Evolutionary conservation across 257 asterid species (phyloP), one percentile per base, ranked within the genome.

Genomic region (Echites panduratus): DNA sequence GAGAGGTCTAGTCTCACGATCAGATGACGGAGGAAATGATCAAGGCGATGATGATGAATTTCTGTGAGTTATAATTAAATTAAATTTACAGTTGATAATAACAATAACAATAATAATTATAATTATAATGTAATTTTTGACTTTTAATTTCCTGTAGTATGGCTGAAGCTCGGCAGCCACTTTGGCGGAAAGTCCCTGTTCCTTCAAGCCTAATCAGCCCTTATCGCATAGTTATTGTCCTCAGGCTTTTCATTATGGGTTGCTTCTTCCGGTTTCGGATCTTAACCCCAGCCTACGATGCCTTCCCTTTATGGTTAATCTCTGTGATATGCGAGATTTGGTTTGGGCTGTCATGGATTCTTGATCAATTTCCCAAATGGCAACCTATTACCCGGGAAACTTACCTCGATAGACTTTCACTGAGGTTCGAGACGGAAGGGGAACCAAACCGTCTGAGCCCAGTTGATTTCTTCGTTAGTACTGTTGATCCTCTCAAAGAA

Each of bases 321-420:
- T 90, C 96, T 17, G 97, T 90, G 5, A 90, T 89, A 61, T 91
- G 97, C 66, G 97, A 91, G 73, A 89, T 89, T 22, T 91, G 97
- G 97, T 91, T 91, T 62, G 97, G 87, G 14, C 41, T 91, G 19
- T 89, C 97, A 10, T 91, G 97, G 97, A 91, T 91, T 50, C 96
- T 91, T 2, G 96, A 91, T 76, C 97, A 91, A 67, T 91, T 91
- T 82, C 97, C 97, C 70, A 91, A 91, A 76, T 91, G 96, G 97
- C 54, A 48, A 48, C 97, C 97, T 26, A 87, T 91, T 53, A 91
- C 84, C 77, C 89, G 94, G 0, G 96, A 91, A 75, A 91, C 97
- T 14, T 91, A 91, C 74, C 88, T 91, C 11, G 97, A 91, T 61
- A 94, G 97, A 16, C 89, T 91, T 44, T 62, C 94, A 17, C 68